Conservation (phyloP, 1,284 basidiomycete genomes). For the Peniophora sp. region DNA sequence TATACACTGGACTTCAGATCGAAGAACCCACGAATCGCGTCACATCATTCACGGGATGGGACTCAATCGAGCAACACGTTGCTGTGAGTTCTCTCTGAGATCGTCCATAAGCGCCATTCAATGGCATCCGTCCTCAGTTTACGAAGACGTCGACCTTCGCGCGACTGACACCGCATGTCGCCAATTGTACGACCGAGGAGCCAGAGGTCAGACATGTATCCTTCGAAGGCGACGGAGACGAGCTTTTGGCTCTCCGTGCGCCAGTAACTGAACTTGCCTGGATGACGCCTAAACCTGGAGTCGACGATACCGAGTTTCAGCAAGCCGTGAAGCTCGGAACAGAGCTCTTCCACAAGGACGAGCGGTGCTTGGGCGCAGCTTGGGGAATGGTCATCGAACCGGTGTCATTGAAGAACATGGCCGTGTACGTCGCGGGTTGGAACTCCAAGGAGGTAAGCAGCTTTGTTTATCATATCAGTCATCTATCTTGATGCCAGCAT, state of each 20-base stretch:
- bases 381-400: background rate
- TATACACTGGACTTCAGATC: background rate
- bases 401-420: background rate
- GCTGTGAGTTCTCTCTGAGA: background rate
- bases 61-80: background rate
- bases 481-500: background rate
- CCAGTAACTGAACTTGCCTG: background rate
- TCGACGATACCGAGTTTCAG: background rate
- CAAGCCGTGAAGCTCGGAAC: background rate
- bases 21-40: background rate
- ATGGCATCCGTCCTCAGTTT: no score
- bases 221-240: background rate
- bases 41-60: background rate
- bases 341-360: background rate
- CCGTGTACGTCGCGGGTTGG: background rate
- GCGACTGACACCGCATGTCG: background rate
- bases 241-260: background rate
- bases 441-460: background rate
- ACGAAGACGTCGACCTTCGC: background rate
- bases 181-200: background rate
- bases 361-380: background rate
- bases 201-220: background rate
- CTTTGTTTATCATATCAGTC: background rate
- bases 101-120: background rate
- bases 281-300: background rate